Evolutionary conservation across 257 asterid species (phyloP).

Genomic region (Nyctanthes arbortristis): DNA sequence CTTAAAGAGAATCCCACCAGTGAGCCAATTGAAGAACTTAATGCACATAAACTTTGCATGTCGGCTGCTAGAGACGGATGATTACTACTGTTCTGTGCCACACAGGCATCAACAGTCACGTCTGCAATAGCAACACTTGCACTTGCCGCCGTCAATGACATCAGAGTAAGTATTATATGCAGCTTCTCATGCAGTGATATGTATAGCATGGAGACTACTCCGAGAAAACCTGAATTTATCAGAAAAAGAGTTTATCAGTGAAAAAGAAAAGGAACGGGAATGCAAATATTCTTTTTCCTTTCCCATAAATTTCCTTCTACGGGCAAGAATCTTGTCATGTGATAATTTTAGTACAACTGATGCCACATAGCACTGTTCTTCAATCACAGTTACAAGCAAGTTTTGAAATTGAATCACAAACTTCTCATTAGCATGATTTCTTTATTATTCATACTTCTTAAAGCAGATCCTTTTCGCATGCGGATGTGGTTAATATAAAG

Average conservation of each 20-base stretch:
- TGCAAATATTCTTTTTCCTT: neutral
- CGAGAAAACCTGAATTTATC: constrained; percentile 63
- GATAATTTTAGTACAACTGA: no score
- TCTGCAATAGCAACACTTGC: constrained; percentile 98
- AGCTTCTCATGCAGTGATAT: constrained; percentile 64
- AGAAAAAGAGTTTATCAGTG: neutral
- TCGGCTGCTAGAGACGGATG: constrained; percentile 87
- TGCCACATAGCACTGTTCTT: no score
- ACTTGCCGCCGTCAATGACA: constrained; percentile 80
- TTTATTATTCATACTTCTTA: neutral
- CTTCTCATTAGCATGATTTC: neutral
- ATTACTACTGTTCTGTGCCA: constrained; percentile 79
- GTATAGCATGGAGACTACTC: constrained; percentile 76
- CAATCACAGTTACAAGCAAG: no score
- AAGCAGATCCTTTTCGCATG: neutral
- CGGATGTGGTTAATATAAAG: neutral
- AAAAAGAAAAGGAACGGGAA: neutral
- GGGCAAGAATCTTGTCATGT: no score
- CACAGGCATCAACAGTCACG: constrained; percentile 96
- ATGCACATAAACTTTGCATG: constrained; percentile 90
- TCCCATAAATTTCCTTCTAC: neutral
- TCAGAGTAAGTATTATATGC: constrained; percentile 69
- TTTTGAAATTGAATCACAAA: neutral
- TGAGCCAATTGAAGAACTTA: constrained; percentile 86
- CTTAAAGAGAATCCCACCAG: constrained; percentile 80